Conservation (phyloP, 768 basidiomycete genomes). For the Paxillus involutus region DNA sequence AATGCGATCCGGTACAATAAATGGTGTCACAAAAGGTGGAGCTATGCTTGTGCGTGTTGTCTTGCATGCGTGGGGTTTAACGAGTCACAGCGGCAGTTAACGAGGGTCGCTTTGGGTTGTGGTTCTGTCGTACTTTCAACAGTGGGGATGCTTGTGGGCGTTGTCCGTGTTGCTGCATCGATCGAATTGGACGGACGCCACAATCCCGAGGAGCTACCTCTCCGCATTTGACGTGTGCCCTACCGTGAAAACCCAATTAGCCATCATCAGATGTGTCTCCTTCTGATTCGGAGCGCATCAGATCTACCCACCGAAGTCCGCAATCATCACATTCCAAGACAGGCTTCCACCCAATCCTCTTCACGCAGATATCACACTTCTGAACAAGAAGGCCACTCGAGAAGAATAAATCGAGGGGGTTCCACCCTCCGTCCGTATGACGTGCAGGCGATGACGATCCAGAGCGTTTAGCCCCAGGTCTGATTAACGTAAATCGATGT, state of each 20-base stretch:
- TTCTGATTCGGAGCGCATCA: slow-evolving; percentile 9
- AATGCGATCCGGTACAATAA: slow-evolving; percentile 1
- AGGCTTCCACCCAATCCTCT: slow-evolving; percentile 85
- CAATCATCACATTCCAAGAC: slow-evolving; percentile 90
- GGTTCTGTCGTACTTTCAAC: slow-evolving; percentile 26
- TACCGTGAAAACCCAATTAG: slow-evolving; percentile 28
- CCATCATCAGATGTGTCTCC: slow-evolving; percentile 16
- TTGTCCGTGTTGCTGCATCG: slow-evolving; percentile 23
- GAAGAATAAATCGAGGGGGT: slow-evolving; percentile 78
- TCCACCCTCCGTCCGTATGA: slow-evolving; percentile 52
- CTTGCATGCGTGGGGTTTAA: slow-evolving; percentile 16
- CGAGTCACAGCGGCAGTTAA: slow-evolving; percentile 22
- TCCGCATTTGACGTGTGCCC: slow-evolving; percentile 86
- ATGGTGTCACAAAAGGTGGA: background rate
- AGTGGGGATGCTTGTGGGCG: slow-evolving; percentile 20
- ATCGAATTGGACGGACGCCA: slow-evolving; percentile 49
- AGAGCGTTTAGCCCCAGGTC: slow-evolving; percentile 66
- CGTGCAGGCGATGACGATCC: slow-evolving; percentile 29
- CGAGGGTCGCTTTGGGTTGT: slow-evolving; percentile 27
- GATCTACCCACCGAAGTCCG: slow-evolving; percentile 56
- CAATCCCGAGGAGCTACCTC: slow-evolving; percentile 81
- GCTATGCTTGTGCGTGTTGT: slow-evolving; percentile 1
- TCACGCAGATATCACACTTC: slow-evolving; percentile 81
- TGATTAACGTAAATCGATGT: slow-evolving; percentile 86
- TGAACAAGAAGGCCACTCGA: slow-evolving; percentile 67